These are phyloP conservation scores for Pachysolen tannophilus DNA, from an alignment of 805 yeast species.

Conservation along the genomic window DNA sequence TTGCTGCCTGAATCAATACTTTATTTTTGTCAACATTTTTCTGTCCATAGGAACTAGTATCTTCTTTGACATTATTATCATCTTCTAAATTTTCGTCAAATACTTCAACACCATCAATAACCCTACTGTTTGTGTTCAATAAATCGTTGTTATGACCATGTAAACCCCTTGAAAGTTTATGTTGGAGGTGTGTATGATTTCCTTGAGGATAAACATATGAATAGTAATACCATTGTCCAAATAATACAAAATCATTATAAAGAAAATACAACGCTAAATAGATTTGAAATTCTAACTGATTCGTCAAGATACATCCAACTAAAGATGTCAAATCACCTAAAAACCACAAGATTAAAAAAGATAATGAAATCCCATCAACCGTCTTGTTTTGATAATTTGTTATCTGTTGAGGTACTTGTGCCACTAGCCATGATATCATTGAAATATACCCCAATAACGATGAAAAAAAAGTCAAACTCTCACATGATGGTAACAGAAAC, in stretches of 20 bases:
- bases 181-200: conserved; percentile 3
- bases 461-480: too few relatives aligned
- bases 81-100: neutral
- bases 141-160: neutral
- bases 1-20: neutral
- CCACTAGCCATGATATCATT: conserved; percentile 26
- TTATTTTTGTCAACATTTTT: neutral
- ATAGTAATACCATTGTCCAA: conserved; percentile 53
- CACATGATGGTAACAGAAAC: too few relatives aligned
- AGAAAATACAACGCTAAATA: conserved; percentile 68
- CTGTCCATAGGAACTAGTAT: neutral
- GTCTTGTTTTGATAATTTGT: conserved; percentile 23
- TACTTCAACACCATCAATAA: neutral
- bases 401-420: conserved; percentile 27
- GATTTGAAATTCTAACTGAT: conserved; percentile 76
- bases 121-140: neutral
- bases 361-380: conserved; percentile 23
- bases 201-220: neutral
- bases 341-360: conserved; percentile 23
- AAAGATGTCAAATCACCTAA: conserved; percentile 27
- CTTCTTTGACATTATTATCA: neutral
- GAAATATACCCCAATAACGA: conserved; percentile 19
- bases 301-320: conserved; percentile 66
- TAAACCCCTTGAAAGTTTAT: neutral
- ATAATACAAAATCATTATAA: conserved; percentile 57